Conservation (phyloP, 495 filamentous ascomycete genomes). For the Aspergillus hancockii region DNA sequence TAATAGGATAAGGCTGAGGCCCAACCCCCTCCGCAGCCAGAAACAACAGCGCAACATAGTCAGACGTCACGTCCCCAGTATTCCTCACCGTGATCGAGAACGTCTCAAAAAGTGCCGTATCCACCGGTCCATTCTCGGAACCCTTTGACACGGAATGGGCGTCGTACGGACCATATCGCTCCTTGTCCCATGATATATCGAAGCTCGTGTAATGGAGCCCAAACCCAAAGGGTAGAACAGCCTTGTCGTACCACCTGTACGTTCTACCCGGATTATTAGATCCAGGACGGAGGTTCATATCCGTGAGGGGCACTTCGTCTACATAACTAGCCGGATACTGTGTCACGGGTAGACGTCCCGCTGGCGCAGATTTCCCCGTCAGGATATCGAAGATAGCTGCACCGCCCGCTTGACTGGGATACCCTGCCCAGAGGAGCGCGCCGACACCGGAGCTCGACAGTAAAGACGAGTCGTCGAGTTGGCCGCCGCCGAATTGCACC, state of each 20-base stretch:
- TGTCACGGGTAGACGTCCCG: slow-evolving; percentile 54
- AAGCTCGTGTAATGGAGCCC: slow-evolving; percentile 50
- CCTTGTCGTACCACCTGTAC: slow-evolving; percentile 54
- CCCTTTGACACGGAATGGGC: background rate
- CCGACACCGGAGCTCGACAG: slow-evolving; percentile 43
- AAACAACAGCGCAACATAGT: slow-evolving; percentile 57
- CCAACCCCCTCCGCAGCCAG: slow-evolving; percentile 42
- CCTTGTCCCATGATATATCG: background rate
- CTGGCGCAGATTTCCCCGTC: slow-evolving; percentile 44
- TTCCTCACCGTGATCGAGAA: slow-evolving; percentile 43
- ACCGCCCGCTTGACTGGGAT: slow-evolving; percentile 53
- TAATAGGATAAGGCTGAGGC: slow-evolving; percentile 56
- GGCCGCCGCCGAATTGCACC: slow-evolving; percentile 53
- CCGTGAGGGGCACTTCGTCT: slow-evolving; percentile 47
- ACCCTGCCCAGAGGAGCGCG: slow-evolving; percentile 54
- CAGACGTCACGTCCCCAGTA: slow-evolving; percentile 49
- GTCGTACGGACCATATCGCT: background rate
- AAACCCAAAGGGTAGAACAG: slow-evolving; percentile 49
- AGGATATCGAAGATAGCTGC: slow-evolving; percentile 51
- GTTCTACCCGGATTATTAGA: slow-evolving; percentile 42
- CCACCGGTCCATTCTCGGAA: background rate
- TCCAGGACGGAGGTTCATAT: slow-evolving; percentile 51
- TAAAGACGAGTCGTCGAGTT: slow-evolving; percentile 51
- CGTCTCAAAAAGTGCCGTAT: slow-evolving; percentile 10
- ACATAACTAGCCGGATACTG: slow-evolving; percentile 55